Evolutionary conservation across 2,329 filamentous ascomycete genomes (phyloP).

Genomic region (Atkinsonella hypoxylon): DNA sequence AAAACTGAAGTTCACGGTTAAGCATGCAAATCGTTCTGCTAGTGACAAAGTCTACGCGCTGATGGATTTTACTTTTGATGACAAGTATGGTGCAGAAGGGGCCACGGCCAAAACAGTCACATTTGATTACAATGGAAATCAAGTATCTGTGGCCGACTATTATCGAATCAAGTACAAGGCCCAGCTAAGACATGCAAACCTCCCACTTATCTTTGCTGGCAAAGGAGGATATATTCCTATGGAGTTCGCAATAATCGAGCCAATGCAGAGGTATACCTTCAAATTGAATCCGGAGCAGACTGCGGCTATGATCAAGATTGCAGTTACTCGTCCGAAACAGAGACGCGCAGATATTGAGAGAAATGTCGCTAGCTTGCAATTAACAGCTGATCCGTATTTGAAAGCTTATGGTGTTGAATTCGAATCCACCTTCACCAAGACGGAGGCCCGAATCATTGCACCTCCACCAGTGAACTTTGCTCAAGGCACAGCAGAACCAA

Average conservation of each 20-base stretch:
- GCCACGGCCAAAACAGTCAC: slow-evolving; percentile 37
- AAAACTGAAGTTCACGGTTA: slow-evolving; percentile 44
- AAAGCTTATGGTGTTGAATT: slow-evolving; percentile 64
- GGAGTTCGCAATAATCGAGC: slow-evolving; percentile 42
- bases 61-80: slow-evolving; percentile 36
- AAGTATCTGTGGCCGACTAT: slow-evolving; percentile 39
- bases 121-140: slow-evolving; percentile 40
- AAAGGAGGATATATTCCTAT: slow-evolving; percentile 46
- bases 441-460: slow-evolving; percentile 58
- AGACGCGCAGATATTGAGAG: slow-evolving; percentile 54
- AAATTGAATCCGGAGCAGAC: slow-evolving; percentile 57
- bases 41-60: slow-evolving; percentile 40
- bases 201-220: slow-evolving; percentile 47
- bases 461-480: slow-evolving; percentile 62
- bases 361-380: slow-evolving; percentile 45
- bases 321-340: slow-evolving; percentile 61
- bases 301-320: slow-evolving; percentile 81
- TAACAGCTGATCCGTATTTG: slow-evolving; percentile 61
- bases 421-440: slow-evolving; percentile 47
- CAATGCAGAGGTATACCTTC: slow-evolving; percentile 48
- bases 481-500: slow-evolving; percentile 44
- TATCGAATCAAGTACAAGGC: slow-evolving; percentile 44
- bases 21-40: slow-evolving; percentile 33
- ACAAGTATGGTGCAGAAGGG: slow-evolving; percentile 31
- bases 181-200: slow-evolving; percentile 29